Conservation (phyloP, 1,139 yeast genomes). For the Taphrina flavorubra region DNA sequence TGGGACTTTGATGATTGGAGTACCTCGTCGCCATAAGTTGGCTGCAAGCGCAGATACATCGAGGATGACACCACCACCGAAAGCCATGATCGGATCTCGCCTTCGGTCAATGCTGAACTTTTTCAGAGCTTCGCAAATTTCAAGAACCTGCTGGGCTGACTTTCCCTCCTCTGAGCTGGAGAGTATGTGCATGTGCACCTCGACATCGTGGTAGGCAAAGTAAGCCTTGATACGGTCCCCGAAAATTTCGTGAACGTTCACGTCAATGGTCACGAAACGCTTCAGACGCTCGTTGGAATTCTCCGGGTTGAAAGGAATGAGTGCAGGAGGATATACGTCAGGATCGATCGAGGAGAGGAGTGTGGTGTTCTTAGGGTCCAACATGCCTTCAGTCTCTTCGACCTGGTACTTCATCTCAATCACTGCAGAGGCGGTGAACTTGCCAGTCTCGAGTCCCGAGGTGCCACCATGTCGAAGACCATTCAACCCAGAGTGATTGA, state of each 20-base stretch:
- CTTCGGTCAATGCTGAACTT: slow-evolving; percentile 36
- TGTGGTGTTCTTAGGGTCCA: slow-evolving; percentile 31
- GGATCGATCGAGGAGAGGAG: slow-evolving; percentile 30
- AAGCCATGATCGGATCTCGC: slow-evolving; percentile 37
- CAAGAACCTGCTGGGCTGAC: slow-evolving; percentile 30
- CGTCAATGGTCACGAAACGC: slow-evolving; percentile 37
- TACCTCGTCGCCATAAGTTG: slow-evolving; percentile 38
- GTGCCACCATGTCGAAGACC: slow-evolving; percentile 39
- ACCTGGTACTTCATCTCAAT: slow-evolving; percentile 36
- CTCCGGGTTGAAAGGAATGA: slow-evolving; percentile 28
- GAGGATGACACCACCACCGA: slow-evolving; percentile 40
- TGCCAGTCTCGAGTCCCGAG: slow-evolving; percentile 37
- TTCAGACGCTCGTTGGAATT: slow-evolving; percentile 26
- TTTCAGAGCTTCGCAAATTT: slow-evolving; percentile 32
- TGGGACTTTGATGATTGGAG: slow-evolving; percentile 39
- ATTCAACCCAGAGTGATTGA: slow-evolving; percentile 37
- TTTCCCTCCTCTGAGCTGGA: slow-evolving; percentile 35
- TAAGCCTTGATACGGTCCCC: slow-evolving; percentile 36
- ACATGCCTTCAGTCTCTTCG: slow-evolving; percentile 30
- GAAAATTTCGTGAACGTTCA: slow-evolving; percentile 29
- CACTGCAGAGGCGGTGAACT: slow-evolving; percentile 38
- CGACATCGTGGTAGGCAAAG: slow-evolving; percentile 35
- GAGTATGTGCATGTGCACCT: slow-evolving; percentile 31
- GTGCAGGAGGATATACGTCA: slow-evolving; percentile 22
- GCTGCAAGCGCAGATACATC: slow-evolving; percentile 40